Evolutionary conservation across 1,284 basidiomycete species (phyloP).

Genomic region (Ustilago curta): DNA sequence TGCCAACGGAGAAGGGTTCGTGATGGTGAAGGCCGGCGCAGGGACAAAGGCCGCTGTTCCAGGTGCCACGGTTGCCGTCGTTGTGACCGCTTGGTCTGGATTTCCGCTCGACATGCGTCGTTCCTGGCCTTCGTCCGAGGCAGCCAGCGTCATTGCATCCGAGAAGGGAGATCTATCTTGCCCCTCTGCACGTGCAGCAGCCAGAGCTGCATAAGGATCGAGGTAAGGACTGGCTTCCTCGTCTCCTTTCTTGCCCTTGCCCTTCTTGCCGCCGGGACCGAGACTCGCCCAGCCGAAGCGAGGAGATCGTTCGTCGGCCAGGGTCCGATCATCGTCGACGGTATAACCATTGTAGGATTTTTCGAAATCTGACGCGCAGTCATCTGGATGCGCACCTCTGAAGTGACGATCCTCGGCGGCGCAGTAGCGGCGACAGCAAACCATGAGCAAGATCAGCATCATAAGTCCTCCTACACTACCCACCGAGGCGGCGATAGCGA

Average conservation of each 20-base stretch:
- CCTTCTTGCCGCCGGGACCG: constrained; percentile 24
- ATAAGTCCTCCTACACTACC: constrained; percentile 55
- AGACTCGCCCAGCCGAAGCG: constrained; percentile 37
- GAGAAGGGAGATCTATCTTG: constrained; percentile 39
- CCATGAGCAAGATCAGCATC: constrained; percentile 52
- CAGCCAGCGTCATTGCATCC: constrained; percentile 42
- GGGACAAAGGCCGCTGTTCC: constrained; percentile 7
- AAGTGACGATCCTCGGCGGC: constrained; percentile 52
- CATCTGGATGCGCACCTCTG: constrained; percentile 32
- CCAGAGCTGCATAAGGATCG: constrained; percentile 20
- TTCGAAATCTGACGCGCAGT: constrained; percentile 21
- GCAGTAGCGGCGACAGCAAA: constrained; percentile 54
- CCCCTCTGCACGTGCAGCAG: constrained; percentile 1
- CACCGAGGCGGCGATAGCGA: constrained; percentile 53
- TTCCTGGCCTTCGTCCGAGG: constrained; percentile 33
- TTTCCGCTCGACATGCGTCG: constrained; percentile 4
- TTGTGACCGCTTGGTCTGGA: constrained; percentile 23
- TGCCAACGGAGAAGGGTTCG: constrained; percentile 33
- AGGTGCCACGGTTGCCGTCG: constrained; percentile 15
- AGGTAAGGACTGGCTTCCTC: constrained; percentile 48
- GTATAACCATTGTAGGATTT: constrained; percentile 21
- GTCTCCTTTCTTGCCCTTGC: constrained; percentile 30
- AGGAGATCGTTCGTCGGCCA: constrained; percentile 44
- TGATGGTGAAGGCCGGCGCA: constrained; percentile 33
- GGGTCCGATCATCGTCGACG: constrained; percentile 51